phyloP scores from a whole-genome alignment of 2,329 filamentous ascomycete species.

The Pleomassaria siparia region DNA sequence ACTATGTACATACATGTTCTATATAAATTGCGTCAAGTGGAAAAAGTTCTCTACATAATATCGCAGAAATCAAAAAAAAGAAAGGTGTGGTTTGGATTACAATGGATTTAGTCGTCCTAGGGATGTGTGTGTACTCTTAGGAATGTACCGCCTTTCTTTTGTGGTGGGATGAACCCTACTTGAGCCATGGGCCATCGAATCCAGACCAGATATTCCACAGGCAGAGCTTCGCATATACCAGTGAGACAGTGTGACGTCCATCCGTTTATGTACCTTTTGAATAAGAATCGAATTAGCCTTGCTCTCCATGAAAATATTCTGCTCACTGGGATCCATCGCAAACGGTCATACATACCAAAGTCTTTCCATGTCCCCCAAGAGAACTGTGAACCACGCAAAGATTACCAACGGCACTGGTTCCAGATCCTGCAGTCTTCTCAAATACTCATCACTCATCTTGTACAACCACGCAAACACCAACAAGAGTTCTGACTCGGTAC shows the following conservation, averaged over 20 bases:
- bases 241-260: conserved; percentile 32
- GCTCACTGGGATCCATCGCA: too few species aligned
- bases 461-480: conserved; percentile 30
- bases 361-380: conserved; percentile 27
- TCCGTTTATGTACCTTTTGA: conserved; percentile 29
- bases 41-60: too few species aligned
- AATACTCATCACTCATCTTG: conserved; percentile 24
- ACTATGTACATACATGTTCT: too few species aligned
- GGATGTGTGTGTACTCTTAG: not conserved
- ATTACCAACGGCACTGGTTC: conserved; percentile 24
- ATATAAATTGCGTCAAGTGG: too few species aligned
- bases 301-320: too few species aligned
- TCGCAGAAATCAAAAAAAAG: too few species aligned
- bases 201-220: conserved; percentile 21
- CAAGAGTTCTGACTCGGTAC: conserved; percentile 27
- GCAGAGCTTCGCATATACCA: conserved; percentile 23
- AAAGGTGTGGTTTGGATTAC: too few species aligned
- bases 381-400: conserved; percentile 29
- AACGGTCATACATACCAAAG: conserved; percentile 21
- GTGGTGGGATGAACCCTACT: conserved; percentile 25
- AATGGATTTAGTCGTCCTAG: too few species aligned
- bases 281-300: not conserved
- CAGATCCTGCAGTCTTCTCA: conserved; percentile 24
- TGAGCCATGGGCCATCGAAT: conserved; percentile 26
- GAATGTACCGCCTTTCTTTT: not conserved